These are phyloP conservation scores for Chlamydomonas sphaeroides DNA, from an alignment of 139 green algal genomes.

Conservation along the genomic window DNA sequence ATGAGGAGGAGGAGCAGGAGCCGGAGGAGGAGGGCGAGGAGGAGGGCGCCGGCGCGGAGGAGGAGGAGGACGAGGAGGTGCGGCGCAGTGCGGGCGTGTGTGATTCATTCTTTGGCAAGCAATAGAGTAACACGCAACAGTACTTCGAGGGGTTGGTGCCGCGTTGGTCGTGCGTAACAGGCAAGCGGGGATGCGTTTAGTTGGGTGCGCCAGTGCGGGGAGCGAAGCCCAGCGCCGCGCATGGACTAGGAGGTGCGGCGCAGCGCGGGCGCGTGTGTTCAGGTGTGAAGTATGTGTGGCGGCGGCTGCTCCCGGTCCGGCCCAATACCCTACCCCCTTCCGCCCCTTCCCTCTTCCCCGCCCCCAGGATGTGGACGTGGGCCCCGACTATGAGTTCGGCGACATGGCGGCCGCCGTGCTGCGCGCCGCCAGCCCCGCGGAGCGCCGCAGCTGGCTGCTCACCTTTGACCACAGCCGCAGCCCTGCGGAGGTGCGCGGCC, in stretches of 20 bases:
- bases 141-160: too few species aligned
- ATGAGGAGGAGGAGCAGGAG: conserved; percentile 21
- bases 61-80: background rate
- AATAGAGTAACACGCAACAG: too few species aligned
- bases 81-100: background rate
- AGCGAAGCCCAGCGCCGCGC: too few species aligned
- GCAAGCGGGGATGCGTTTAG: too few species aligned
- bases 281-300: too few species aligned
- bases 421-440: background rate
- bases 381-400: background rate
- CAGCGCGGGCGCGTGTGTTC: too few species aligned
- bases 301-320: too few species aligned
- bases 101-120: too few species aligned
- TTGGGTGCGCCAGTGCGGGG: background rate
- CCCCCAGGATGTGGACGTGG: background rate
- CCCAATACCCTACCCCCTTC: too few species aligned
- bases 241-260: too few species aligned
- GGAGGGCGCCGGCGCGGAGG: background rate
- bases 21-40: background rate
- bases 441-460: background rate
- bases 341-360: too few species aligned
- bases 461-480: background rate
- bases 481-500: background rate
- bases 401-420: background rate
- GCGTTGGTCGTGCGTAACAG: too few species aligned